Conservation (phyloP, 108 stramenopile species). For the Skeletonema tropicum region DNA sequence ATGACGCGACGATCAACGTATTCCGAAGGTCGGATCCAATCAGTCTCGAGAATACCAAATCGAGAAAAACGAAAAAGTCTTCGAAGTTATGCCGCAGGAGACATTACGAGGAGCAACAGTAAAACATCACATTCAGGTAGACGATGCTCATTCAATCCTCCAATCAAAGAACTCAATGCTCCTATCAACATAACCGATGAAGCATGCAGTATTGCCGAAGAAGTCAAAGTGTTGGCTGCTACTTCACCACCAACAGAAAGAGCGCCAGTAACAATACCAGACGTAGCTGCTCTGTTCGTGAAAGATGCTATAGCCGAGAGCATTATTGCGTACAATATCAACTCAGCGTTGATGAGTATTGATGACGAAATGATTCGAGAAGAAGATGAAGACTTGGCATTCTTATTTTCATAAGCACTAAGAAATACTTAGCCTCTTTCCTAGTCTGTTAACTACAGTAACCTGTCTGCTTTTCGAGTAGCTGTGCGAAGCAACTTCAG, state of each 20-base stretch:
- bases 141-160: background rate
- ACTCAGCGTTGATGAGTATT: background rate
- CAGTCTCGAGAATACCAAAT: background rate
- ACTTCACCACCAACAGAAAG: background rate
- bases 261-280: slow-evolving; percentile 10
- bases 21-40: background rate
- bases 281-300: slow-evolving; percentile 15
- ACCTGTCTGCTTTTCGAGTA: background rate
- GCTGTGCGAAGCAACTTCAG: no score
- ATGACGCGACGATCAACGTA: background rate
- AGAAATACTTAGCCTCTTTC: background rate
- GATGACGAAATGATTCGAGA: slow-evolving; percentile 15
- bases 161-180: background rate
- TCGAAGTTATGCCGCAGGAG: background rate
- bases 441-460: background rate
- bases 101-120: background rate
- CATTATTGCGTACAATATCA: slow-evolving; percentile 10
- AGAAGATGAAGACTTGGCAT: slow-evolving; percentile 26
- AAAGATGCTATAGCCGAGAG: slow-evolving; percentile 21
- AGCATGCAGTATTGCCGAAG: slow-evolving; percentile 3
- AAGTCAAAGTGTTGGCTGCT: background rate
- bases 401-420: background rate
- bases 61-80: background rate
- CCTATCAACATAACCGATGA: background rate
- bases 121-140: background rate